Conservation (phyloP, 2,329 filamentous ascomycete species). For the Stenocarpella maydis region DNA sequence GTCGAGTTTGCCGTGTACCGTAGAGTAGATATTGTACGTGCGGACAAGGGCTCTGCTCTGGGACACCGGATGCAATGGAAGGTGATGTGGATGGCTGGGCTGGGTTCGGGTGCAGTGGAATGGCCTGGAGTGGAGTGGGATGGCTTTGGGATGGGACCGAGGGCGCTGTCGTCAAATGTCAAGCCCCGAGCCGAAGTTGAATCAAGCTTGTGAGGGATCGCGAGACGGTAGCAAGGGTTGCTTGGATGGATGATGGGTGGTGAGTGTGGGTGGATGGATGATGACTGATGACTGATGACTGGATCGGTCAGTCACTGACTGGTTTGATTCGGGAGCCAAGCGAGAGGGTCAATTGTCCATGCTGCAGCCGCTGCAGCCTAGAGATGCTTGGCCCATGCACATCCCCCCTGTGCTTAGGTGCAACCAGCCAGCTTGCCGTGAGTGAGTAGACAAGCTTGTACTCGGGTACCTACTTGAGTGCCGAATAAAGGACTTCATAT, state of each 20-base stretch:
- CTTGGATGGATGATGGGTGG: no score
- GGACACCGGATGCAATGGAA: background rate
- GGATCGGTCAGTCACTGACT: background rate
- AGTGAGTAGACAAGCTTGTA: background rate
- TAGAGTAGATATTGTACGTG: background rate
- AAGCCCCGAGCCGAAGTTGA: background rate
- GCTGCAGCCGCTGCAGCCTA: constrained; percentile 20
- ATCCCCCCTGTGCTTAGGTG: background rate
- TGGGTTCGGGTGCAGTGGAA: background rate
- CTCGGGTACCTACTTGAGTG: background rate
- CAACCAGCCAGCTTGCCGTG: constrained; percentile 1
- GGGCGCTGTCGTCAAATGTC: constrained; percentile 20
- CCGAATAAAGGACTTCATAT: background rate
- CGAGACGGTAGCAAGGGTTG: background rate
- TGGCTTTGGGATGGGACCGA: background rate
- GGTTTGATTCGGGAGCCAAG: constrained; percentile 26
- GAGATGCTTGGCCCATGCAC: constrained; percentile 19
- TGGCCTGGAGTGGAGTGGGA: background rate
- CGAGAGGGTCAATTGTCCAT: constrained; percentile 16
- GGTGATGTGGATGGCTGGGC: background rate
- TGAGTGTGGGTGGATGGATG: constrained; percentile 4
- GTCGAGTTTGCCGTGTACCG: constrained; percentile 27
- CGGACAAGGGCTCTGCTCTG: background rate
- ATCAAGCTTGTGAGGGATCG: constrained; percentile 9
- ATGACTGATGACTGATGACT: constrained; percentile 20